Evolutionary conservation across 768 basidiomycete species (phyloP), one percentile per base, ranked within the genome.

Genomic region (Trametes elegans): DNA sequence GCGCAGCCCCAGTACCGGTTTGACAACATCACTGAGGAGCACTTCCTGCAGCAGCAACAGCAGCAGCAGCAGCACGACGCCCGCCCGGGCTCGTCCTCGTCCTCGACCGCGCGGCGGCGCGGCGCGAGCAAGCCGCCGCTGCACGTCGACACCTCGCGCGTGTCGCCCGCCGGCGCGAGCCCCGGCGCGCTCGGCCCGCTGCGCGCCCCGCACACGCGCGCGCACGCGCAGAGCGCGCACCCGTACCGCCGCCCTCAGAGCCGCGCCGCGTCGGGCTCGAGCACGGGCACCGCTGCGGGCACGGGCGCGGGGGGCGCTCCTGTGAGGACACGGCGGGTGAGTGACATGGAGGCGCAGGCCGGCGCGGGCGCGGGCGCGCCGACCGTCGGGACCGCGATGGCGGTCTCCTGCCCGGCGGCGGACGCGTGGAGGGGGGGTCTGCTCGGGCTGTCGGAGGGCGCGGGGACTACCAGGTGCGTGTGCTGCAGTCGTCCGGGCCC

Each of bases 231-330:
- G 44, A 31, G 40, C 23, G 54, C 56, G 44, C 62, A 63, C 49
- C 62, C 62, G 42, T 63, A 63, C 36, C 58, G 53, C 24, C 58
- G 62, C 13, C 62, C 58, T 1, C 58, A 57, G 43, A 57, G 55
- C 41, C 29, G 50, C 27, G 50, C 39, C 27, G 57, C 49, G 47
- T 49, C 51, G 46, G 57, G 57, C 34, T 55, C 52, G 50, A 50
- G 54, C 19, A 34, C 50, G 18, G 47, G 49, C 49, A 26, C 42
- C 8, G 56, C 26, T 14, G 16, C 50, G 13, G 34, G 31, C n/a
- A 19, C 24, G 24, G 39, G 11, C 24, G 47, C 16, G 8, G 39
- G 39, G 10, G 36, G 36, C 42, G 52, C 47, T 34, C 48, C 52
- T 54, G 60, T 58, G 53, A 62, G 60, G 58, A 23, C 53, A 49